These are phyloP conservation scores for Entophlyctis helioformis DNA, from an alignment of 192 early-diverging fungal genomes.

Conservation along the genomic window DNA sequence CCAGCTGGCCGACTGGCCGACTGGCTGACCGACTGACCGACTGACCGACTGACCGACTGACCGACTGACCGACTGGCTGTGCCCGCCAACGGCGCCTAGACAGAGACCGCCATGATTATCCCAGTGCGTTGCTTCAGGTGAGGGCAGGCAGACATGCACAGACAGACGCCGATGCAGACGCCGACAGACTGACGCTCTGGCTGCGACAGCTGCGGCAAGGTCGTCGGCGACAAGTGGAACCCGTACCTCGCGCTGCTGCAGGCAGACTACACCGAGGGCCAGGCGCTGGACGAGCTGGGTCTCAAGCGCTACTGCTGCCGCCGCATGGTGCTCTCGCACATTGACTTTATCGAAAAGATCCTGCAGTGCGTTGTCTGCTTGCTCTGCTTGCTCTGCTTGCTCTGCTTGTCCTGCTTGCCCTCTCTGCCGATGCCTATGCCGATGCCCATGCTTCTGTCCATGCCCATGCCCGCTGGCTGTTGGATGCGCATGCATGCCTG, in stretches of 20 bases:
- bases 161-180: background rate
- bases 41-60: too few relatives aligned
- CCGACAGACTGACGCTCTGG: background rate
- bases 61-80: too few relatives aligned
- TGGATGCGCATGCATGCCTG: too few relatives aligned
- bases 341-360: constrained; percentile 97
- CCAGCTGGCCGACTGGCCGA: too few relatives aligned
- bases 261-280: constrained; percentile 64
- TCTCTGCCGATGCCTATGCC: too few relatives aligned
- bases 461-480: too few relatives aligned
- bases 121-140: constrained; percentile 92
- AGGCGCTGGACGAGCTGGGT: constrained; percentile 38
- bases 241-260: constrained; percentile 70
- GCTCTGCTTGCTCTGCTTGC: too few relatives aligned
- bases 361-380: constrained; percentile 61
- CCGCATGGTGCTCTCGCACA: constrained; percentile 95
- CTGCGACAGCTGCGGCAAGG: constrained; percentile 69
- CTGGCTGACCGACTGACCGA: too few relatives aligned
- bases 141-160: background rate
- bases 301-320: constrained; percentile 88
- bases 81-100: too few relatives aligned
- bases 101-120: constrained; percentile 67
- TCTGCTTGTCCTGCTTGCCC: too few relatives aligned
- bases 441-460: too few relatives aligned
- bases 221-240: constrained; percentile 97